Evolutionary conservation across 2,329 filamentous ascomycete genomes (phyloP), one percentile per base, ranked within the genome.

Genomic region (Aspergillus proliferans): DNA sequence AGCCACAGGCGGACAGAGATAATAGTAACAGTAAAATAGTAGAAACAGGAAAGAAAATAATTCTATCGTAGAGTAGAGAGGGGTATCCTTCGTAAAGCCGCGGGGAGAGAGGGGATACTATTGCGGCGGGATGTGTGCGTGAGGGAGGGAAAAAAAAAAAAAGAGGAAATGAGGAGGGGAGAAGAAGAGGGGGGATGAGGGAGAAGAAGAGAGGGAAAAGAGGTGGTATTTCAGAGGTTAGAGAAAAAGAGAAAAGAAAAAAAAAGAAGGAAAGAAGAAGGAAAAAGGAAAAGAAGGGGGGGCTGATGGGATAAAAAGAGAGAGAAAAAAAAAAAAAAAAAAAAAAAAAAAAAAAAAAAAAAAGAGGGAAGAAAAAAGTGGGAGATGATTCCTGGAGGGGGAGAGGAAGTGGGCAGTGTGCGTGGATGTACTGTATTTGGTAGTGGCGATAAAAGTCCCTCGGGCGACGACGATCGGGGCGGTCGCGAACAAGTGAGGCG

Each of bases 1-100:
- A 71, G 68, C 68, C 69, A 67, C 68, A 64, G 67, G 65, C 64
- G 62, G 65, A 68, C 58, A 46, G 48, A 50, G 50, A 51, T 47
- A 46, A 46, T 48, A 45, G 39, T 36, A 53, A 28, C 7, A n/a
- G 19, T 43, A 36, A 24, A 40, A 30, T 22, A 18, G 22, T 38
- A 34, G 45, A 36, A 18, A 36, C 39, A 47, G 38, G 50, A 49
- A 43, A 41, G 47, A 51, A 42, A 46, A 21, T 38, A 44, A 44
- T 40, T 28, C 42, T 21, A 33, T 24, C 28, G 43, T 47, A 44
- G 28, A 46, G 28, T 43, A 56, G 55, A 58, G 58, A 56, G 51
- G 56, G 56, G 53, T 54, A 52, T n/a, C 15, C n/a, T 15, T 40
- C 8, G 18, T 19, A 6, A 21, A 7, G 51, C 50, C 55, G 53